Conservation (phyloP, 2,329 filamentous ascomycete species). For the Xylariales sp. region DNA sequence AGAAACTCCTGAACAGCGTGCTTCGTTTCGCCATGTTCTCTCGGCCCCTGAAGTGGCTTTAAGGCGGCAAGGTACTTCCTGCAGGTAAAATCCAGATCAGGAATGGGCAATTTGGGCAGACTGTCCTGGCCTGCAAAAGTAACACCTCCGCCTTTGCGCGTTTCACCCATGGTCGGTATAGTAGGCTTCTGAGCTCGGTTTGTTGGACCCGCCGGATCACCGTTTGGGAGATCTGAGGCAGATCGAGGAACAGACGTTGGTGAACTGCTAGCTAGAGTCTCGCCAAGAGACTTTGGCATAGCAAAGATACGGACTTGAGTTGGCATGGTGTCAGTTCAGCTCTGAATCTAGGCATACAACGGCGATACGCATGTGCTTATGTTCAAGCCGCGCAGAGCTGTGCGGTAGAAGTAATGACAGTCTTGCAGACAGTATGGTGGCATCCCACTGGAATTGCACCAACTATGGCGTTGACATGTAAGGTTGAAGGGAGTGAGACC, state of each 20-base stretch:
- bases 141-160: slow-evolving; percentile 62
- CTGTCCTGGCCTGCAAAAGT: slow-evolving; percentile 88
- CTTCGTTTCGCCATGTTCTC: slow-evolving; percentile 79
- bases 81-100: slow-evolving; percentile 74
- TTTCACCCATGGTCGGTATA: slow-evolving; percentile 32
- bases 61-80: slow-evolving; percentile 75
- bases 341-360: slow-evolving; percentile 58
- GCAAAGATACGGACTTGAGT: slow-evolving; percentile 67
- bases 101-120: slow-evolving; percentile 88
- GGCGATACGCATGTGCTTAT: slow-evolving; percentile 75
- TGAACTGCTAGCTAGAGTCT: slow-evolving; percentile 53
- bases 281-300: slow-evolving; percentile 67
- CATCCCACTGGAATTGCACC: slow-evolving; percentile 58
- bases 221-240: slow-evolving; percentile 27
- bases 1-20: slow-evolving; percentile 81
- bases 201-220: slow-evolving; percentile 22
- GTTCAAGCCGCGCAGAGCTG: slow-evolving; percentile 78
- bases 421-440: slow-evolving; percentile 78
- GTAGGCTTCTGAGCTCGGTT: slow-evolving; percentile 25
- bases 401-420: slow-evolving; percentile 92
- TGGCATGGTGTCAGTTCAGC: slow-evolving; percentile 50
- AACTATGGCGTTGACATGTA: slow-evolving; percentile 13
- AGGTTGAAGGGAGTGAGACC: slow-evolving; percentile 9
- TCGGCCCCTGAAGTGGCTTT: slow-evolving; percentile 71
- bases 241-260: slow-evolving; percentile 35